Percentiles rank a stretch among this genome's conserved stretches.
These are phyloP conservation scores for Lipomyces sp. DNA, from an alignment of 805 yeast species.

Conservation along the genomic window DNA sequence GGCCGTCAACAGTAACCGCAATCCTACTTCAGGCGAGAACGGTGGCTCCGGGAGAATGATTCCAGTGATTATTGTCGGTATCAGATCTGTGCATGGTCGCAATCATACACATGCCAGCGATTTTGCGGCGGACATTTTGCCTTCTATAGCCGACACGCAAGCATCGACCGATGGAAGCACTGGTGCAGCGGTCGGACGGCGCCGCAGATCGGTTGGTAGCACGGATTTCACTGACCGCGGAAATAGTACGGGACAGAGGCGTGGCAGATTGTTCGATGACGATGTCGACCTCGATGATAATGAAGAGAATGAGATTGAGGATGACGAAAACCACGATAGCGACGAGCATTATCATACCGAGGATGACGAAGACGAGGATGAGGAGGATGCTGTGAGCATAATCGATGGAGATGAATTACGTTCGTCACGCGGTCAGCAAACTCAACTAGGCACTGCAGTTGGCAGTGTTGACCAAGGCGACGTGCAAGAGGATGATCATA, in stretches of 20 bases:
- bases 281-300: slow-evolving; percentile 12
- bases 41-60: slow-evolving; percentile 40
- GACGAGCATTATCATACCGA: slow-evolving; percentile 24
- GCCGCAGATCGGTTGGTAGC: slow-evolving; percentile 31
- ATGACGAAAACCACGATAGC: slow-evolving; percentile 25
- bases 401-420: not conserved
- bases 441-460: not conserved
- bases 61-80: slow-evolving; percentile 58
- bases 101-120: not conserved
- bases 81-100: slow-evolving; percentile 47
- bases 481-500: slow-evolving; percentile 30
- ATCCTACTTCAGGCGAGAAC: slow-evolving; percentile 5
- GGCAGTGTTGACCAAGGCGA: slow-evolving; percentile 25
- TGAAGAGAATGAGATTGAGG: slow-evolving; percentile 18
- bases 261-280: slow-evolving; percentile 11
- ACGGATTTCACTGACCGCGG: slow-evolving; percentile 13
- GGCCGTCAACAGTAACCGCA: slow-evolving; percentile 41
- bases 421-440: not conserved
- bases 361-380: slow-evolving; percentile 29
- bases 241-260: slow-evolving; percentile 16
- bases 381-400: slow-evolving; percentile 10
- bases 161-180: slow-evolving; percentile 17
- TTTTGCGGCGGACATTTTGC: slow-evolving; percentile 2
- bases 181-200: slow-evolving; percentile 17
- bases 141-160: slow-evolving; percentile 8